phyloP scores from a whole-genome alignment of 305 asterid genomes.

The Solanum hybrid region DNA sequence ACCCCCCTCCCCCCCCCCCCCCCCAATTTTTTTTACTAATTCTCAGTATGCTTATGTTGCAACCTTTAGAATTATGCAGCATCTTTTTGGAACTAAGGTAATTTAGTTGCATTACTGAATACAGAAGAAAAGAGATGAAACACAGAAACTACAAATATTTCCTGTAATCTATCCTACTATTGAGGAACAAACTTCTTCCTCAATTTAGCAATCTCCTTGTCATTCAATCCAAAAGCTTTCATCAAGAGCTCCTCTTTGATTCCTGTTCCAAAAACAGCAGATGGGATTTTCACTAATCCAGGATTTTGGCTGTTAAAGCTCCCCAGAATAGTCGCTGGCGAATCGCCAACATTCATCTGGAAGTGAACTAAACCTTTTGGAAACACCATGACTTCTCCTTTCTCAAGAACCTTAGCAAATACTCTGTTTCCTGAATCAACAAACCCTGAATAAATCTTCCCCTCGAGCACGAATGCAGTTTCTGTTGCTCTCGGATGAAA shows the following conservation, averaged over 20 bases:
- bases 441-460: conserved; percentile 63
- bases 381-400: conserved; percentile 79
- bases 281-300: conserved; percentile 56
- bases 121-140: neutral
- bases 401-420: conserved; percentile 60
- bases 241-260: conserved; percentile 49
- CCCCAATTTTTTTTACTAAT: neutral
- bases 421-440: conserved; percentile 52
- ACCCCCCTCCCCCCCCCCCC: no score
- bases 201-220: conserved; percentile 48
- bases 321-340: conserved; percentile 50
- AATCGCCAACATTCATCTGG: conserved; percentile 64
- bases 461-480: conserved; percentile 60
- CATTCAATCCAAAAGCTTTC: conserved; percentile 64
- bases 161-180: neutral
- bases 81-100: neutral
- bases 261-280: conserved; percentile 56
- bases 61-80: neutral
- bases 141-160: neutral
- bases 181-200: conserved; percentile 42
- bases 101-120: neutral
- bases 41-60: neutral
- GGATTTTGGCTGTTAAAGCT: conserved; percentile 78
- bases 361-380: conserved; percentile 69
- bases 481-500: conserved; percentile 80